These are phyloP conservation scores for Paramecium tetraurelia DNA, from an alignment of 73 alveolate species.

Conservation along the genomic window DNA sequence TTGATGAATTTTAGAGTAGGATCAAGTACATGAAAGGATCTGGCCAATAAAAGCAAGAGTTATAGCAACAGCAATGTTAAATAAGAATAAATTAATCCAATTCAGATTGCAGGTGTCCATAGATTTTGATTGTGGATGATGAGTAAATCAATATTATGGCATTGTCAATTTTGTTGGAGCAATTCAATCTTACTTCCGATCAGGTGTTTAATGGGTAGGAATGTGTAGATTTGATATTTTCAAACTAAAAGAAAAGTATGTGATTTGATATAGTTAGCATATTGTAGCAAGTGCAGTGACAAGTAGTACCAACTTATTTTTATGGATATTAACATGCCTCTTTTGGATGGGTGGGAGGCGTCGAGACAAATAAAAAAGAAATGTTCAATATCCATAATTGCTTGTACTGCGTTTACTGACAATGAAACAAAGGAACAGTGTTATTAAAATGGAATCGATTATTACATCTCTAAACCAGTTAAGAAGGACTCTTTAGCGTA, in stretches of 20 bases:
- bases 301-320: neutral
- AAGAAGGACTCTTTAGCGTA: neutral
- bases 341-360: constrained; percentile 32
- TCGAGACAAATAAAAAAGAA: neutral
- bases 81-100: neutral
- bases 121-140: constrained; percentile 11
- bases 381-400: neutral
- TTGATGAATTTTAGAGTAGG: neutral
- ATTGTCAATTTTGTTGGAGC: neutral
- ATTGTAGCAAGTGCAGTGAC: neutral
- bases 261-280: neutral
- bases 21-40: neutral
- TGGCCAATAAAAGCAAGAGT: neutral
- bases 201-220: constrained; percentile 34
- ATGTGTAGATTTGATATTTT: constrained; percentile 10
- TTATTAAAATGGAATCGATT: constrained; percentile 33
- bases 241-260: neutral
- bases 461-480: constrained; percentile 36
- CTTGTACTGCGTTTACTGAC: constrained; percentile 46
- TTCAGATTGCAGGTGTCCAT: neutral
- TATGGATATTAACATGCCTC: constrained; percentile 48
- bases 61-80: neutral
- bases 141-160: constrained; percentile 39
- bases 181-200: neutral
- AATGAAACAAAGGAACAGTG: constrained; percentile 30